A percentile compares a stretch with the other conserved stretches of the same genome.
Evolutionary conservation across 2,329 filamentous ascomycete species (phyloP).

Genomic region (Colletotrichum tanaceti): DNA sequence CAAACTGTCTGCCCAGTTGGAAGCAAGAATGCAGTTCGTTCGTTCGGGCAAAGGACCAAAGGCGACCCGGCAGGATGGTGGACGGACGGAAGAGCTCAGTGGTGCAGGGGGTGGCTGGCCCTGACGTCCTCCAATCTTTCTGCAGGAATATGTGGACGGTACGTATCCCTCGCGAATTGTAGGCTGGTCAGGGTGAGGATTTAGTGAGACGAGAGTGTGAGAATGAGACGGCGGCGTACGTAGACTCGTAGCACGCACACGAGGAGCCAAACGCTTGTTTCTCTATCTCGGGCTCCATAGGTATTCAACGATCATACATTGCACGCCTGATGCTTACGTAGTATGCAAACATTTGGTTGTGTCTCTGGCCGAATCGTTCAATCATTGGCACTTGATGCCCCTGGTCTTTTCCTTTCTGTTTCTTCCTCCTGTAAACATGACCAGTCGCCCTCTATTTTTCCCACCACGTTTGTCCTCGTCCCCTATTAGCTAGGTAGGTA

Average conservation of each 20-base stretch:
- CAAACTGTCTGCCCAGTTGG: neutral
- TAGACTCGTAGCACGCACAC: no score
- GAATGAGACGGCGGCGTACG: neutral
- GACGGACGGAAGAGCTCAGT: slow-evolving; percentile 22
- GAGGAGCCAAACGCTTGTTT: no score
- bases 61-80: neutral
- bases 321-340: slow-evolving; percentile 10
- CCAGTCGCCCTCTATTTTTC: slow-evolving; percentile 11
- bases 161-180: neutral
- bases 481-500: no score
- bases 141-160: slow-evolving; percentile 27
- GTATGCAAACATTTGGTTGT: slow-evolving; percentile 29
- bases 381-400: neutral
- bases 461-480: slow-evolving; percentile 9
- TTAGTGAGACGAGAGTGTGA: neutral
- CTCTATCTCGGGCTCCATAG: slow-evolving; percentile 29
- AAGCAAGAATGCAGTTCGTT: no score
- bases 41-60: neutral
- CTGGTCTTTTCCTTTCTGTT: neutral
- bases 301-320: slow-evolving; percentile 24
- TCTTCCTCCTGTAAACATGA: neutral
- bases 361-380: slow-evolving; percentile 13
- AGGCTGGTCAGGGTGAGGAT: no score
- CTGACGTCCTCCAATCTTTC: slow-evolving; percentile 18
- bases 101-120: slow-evolving; percentile 37